Evolutionary conservation across 805 yeast genomes (phyloP).

Genomic region (Pichia exigua): DNA sequence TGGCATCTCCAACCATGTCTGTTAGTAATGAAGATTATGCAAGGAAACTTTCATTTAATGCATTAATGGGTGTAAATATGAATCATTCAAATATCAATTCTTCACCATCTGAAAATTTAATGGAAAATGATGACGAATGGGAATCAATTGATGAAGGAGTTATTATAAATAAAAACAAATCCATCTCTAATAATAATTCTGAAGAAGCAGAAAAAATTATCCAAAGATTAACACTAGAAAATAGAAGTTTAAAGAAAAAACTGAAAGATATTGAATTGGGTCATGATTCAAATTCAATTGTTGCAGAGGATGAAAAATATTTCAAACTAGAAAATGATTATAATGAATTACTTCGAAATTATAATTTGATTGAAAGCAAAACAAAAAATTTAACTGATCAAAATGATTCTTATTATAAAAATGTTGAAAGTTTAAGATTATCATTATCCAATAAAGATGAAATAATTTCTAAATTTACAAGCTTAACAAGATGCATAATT

Average conservation of each 20-base stretch:
- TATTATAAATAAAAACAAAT: conserved; percentile 9
- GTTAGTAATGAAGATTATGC: conserved; percentile 6
- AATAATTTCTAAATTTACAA: neutral
- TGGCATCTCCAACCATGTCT: conserved; percentile 20
- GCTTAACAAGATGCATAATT: conserved; percentile 4
- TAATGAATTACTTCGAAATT: conserved; percentile 6
- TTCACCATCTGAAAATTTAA: conserved; percentile 1
- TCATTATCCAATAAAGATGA: conserved; percentile 6
- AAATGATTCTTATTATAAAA: conserved; percentile 8
- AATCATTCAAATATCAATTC: neutral
- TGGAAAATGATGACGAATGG: conserved; percentile 9
- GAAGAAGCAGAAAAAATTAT: conserved; percentile 2
- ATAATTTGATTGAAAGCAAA: conserved; percentile 3
- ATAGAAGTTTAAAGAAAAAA: conserved; percentile 10
- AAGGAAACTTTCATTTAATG: conserved; percentile 18
- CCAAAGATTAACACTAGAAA: conserved; percentile 12
- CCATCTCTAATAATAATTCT: neutral
- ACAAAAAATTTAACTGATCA: conserved; percentile 9
- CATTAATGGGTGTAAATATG: conserved; percentile 11
- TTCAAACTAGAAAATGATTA: conserved; percentile 7
- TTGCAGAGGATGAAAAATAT: conserved; percentile 11
- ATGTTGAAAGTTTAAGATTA: conserved; percentile 5
- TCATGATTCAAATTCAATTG: conserved; percentile 8
- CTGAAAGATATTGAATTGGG: conserved; percentile 15
- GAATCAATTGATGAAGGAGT: conserved; percentile 13